Conservation (phyloP, 1,284 basidiomycete species). For the Cystobasidiaceae sp. region DNA sequence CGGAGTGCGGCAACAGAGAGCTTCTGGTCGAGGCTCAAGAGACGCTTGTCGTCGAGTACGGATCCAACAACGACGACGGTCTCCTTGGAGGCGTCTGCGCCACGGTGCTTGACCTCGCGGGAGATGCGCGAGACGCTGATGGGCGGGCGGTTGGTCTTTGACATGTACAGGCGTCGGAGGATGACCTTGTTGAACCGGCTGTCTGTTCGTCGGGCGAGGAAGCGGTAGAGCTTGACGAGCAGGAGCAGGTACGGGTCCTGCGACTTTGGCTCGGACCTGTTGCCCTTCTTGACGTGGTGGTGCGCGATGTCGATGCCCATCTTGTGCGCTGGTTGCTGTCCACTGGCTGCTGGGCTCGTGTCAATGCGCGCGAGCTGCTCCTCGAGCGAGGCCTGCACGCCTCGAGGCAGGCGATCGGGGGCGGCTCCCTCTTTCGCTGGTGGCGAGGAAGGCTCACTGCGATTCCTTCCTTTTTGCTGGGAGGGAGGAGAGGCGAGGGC, state of each 20-base stretch:
- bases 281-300: slow-evolving; percentile 99
- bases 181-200: slow-evolving; percentile 96
- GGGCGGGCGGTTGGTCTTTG: slow-evolving; percentile 95
- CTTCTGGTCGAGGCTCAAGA: slow-evolving; percentile 73
- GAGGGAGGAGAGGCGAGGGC: too few species aligned
- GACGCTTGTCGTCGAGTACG: slow-evolving; percentile 93
- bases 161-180: slow-evolving; percentile 94
- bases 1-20: slow-evolving; percentile 89
- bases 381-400: too few species aligned
- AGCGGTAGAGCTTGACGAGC: slow-evolving; percentile 99
- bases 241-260: slow-evolving; percentile 98
- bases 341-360: too few species aligned
- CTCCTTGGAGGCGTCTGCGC: slow-evolving; percentile 64
- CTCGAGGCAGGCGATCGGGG: too few species aligned
- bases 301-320: slow-evolving; percentile 92
- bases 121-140: slow-evolving; percentile 82
- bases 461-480: too few species aligned
- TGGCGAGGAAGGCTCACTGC: too few species aligned
- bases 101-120: slow-evolving; percentile 57
- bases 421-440: too few species aligned
- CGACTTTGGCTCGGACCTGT: slow-evolving; percentile 90
- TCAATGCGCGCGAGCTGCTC: background rate
- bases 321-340: slow-evolving; percentile 9
- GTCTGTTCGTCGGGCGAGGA: slow-evolving; percentile 95
- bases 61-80: slow-evolving; percentile 86